These are phyloP conservation scores for Termitomyces sp. DNA, from an alignment of 768 basidiomycete species.

Conservation along the genomic window DNA sequence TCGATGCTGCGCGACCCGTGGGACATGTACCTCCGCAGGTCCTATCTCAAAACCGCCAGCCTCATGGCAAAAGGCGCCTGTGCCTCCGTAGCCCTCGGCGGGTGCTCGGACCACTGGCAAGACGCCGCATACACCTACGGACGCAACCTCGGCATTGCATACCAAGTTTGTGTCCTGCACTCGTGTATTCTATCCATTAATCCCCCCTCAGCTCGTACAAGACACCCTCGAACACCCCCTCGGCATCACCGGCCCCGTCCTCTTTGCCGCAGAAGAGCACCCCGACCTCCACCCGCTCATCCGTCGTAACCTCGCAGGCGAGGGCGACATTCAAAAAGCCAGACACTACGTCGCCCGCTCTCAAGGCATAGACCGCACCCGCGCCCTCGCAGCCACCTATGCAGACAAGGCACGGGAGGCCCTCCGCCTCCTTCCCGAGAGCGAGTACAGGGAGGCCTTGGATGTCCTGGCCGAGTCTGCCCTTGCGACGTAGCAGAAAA, in stretches of 20 bases:
- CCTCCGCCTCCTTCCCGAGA: constrained; percentile 70
- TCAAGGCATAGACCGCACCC: constrained; percentile 76
- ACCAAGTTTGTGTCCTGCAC: constrained; percentile 24
- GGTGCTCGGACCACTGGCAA: constrained; percentile 66
- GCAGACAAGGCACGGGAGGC: constrained; percentile 74
- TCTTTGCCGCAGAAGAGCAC: constrained; percentile 87
- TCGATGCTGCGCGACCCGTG: constrained; percentile 42
- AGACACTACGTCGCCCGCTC: constrained; percentile 65
- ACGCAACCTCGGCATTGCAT: constrained; percentile 85
- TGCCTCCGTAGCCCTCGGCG: constrained; percentile 85
- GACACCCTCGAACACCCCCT: constrained; percentile 78
- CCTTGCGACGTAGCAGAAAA: constrained; percentile 46
- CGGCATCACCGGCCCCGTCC: constrained; percentile 71
- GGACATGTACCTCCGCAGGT: constrained; percentile 63
- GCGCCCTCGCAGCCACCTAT: constrained; percentile 70
- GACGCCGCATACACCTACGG: constrained; percentile 92
- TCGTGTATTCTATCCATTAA: constrained; percentile 10
- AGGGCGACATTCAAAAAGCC: constrained; percentile 71
- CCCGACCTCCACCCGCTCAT: constrained; percentile 76
- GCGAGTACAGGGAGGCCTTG: constrained; percentile 76
- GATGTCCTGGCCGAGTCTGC: constrained; percentile 68
- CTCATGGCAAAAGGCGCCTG: constrained; percentile 87
- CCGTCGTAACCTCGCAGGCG: constrained; percentile 66
- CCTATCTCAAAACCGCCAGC: constrained; percentile 87
- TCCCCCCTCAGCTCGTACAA: constrained; percentile 64